Percentiles rank a stretch among this genome's conserved stretches.
Evolutionary conservation across 2,329 filamentous ascomycete genomes (phyloP).

Genomic region (Juglanconis oblonga): DNA sequence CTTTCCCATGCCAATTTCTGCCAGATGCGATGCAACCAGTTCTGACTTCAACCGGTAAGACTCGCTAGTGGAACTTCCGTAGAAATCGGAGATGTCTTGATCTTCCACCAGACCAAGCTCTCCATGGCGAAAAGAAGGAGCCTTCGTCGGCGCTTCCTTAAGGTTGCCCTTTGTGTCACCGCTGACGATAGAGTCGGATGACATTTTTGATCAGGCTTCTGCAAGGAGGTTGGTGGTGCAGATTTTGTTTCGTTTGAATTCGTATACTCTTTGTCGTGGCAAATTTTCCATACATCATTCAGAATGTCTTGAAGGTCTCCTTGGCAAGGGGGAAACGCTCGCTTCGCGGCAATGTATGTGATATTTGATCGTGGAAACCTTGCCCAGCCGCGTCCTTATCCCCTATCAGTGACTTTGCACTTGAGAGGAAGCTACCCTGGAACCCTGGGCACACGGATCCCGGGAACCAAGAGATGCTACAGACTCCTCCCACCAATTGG

Average conservation of each 20-base stretch:
- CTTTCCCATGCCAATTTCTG: slow-evolving; percentile 33
- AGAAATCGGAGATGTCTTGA: slow-evolving; percentile 32
- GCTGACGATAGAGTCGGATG: background rate
- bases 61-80: slow-evolving; percentile 30
- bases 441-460: background rate
- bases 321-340: too few species aligned
- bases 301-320: background rate
- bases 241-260: too few species aligned
- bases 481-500: too few species aligned
- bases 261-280: too few species aligned
- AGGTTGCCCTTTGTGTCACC: background rate
- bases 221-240: too few species aligned
- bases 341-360: too few species aligned
- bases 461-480: background rate
- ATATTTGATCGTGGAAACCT: background rate
- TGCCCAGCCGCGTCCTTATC: background rate
- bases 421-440: background rate
- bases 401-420: background rate
- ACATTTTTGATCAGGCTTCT: background rate
- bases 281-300: background rate
- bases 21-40: slow-evolving; percentile 27
- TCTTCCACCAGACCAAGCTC: slow-evolving; percentile 24
- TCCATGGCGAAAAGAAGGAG: slow-evolving; percentile 7
- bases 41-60: slow-evolving; percentile 32
- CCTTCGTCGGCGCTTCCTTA: background rate